Conservation (phyloP, 2,329 filamentous ascomycete genomes). For the Phoma sp. region DNA sequence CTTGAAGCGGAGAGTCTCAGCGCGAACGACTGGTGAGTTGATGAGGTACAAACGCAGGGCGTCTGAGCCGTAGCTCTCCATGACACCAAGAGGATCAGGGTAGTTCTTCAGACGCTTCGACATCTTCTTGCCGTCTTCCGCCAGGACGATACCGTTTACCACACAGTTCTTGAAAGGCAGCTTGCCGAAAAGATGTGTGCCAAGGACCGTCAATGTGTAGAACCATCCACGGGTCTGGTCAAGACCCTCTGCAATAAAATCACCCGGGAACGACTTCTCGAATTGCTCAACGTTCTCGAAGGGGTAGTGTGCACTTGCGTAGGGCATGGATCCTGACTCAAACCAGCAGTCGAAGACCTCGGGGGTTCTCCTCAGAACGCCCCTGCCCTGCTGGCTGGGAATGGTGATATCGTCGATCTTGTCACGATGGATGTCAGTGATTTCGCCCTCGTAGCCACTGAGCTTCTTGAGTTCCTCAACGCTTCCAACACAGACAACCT, state of each 20-base stretch:
- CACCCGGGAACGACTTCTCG: constrained; percentile 80
- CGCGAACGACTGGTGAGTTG: constrained; percentile 92
- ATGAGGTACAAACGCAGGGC: constrained; percentile 94
- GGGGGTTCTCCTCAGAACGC: constrained; percentile 76
- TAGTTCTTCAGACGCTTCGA: constrained; percentile 97
- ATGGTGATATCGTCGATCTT: constrained; percentile 95
- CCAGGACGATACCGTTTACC: constrained; percentile 93
- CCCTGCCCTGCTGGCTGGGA: constrained; percentile 86
- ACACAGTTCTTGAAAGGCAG: constrained; percentile 94
- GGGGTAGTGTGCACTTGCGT: constrained; percentile 87
- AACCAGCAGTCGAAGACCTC: constrained; percentile 99
- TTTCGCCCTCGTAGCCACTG: constrained; percentile 82
- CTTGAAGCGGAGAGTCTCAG: constrained; percentile 89
- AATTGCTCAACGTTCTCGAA: constrained; percentile 88
- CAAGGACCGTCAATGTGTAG: constrained; percentile 87
- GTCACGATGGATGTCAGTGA: constrained; percentile 88
- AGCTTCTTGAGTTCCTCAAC: constrained; percentile 82
- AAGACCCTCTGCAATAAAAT: constrained; percentile 92
- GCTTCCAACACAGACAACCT: constrained; percentile 85
- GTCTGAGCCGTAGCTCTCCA: constrained; percentile 88
- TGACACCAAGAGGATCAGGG: constrained; percentile 82
- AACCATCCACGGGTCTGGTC: constrained; percentile 98
- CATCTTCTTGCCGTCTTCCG: constrained; percentile 98
- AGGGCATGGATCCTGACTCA: constrained; percentile 95
- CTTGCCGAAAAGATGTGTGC: constrained; percentile 82